Evolutionary conservation across 371 early-diverging fungal genomes (phyloP), one percentile per base, ranked within the genome.

Genomic region (Conidiobolus incongruus): DNA sequence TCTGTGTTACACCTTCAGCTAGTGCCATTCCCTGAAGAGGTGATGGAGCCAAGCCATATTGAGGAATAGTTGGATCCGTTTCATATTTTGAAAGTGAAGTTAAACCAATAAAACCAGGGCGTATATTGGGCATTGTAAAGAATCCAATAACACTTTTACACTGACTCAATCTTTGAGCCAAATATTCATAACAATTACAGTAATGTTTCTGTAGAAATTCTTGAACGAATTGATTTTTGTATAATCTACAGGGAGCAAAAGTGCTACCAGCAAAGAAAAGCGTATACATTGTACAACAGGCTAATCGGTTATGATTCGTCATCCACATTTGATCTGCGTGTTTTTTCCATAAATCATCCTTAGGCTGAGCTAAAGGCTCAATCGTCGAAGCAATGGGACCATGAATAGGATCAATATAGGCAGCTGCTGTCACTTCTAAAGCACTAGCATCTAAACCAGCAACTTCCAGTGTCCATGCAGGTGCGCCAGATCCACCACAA

Each of bases 401-500:
- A 63, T 60, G 37, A 75, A 67, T 0, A 51, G 44, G 47, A 69
- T 70, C 33, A 83, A 85, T 8, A 44, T 80, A 50, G 0, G 87
- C 85, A 19, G 84, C 81, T 10, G 65, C 71, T 0, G 79, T 73
- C 5, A 52, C 62, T n/a, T 64, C 52, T 33, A 87, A 78, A 32
- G 66, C 47, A 3, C 49, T 45, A 11, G 75, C 59, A 38, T 82
- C 70, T 13, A 87, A 52, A 4, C 84, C 85, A 16, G 65, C 84
- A 6, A 78, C 59, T 26, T 67, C 55, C 40, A 79, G 58, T 7
- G 84, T 83, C 88, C 88, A 87, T 23, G 21, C 70, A 13, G 89
- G 89, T 24, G 84, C 84, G 2, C 89, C 89, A 11, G 75, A 73
- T 4, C 85, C 88, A 10, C 88, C 88, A 30, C 70, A 66, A 37